Base-by-base conservation (phyloP, 2,329 filamentous ascomycete genomes). In the Sarocladium brachiariae region DNA sequence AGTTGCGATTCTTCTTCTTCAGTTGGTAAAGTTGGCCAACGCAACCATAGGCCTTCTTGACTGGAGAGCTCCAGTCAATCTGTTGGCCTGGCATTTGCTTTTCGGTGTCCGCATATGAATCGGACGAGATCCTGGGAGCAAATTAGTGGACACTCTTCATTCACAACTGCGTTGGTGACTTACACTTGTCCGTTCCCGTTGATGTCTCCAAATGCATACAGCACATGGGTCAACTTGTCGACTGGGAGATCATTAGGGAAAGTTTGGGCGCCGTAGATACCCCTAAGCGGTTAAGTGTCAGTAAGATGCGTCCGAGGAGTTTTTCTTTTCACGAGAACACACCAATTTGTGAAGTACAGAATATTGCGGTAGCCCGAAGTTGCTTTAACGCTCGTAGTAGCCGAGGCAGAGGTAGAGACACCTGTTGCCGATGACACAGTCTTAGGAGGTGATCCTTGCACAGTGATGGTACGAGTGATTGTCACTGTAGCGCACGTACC, bases 1-100 rank as follows among this genome's bases (percentile, higher is more conserved):
- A 66, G 48, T 88, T 79, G 14, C 88, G 81, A 63, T 93, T 83
- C 50, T 74, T 66, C 61, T 90, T 83, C 68, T 95, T 95, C 43
- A 88, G 73, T 2, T 87, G 69, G 60, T 78, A 87, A 1, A 93
- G 73, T 59, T 92, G 87, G 68, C 91, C 91, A 43, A 89, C 64
- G 63, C 80, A 86, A 31, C 89, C 89, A 57, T 91, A 91, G 33
- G 86, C 78, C 59, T 93, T 91, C 52, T 71, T 80, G 3, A 80
- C 70, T 5, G 53, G 54, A 51, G 81, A 77, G 25, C 75, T 75
- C 74, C 74, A 80, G 1, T 79, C 56, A 62, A 49, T 49, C 2
- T 16, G n/a, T 18, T 92, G 87, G 8, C 67, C 71, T 0, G 80
- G 67, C 58, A 87, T 91, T 60, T 83, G 84, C 60, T 86, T 89